Evolutionary conservation across 208 protist species (phyloP).

Genomic region (Leishmania lainsoni): DNA sequence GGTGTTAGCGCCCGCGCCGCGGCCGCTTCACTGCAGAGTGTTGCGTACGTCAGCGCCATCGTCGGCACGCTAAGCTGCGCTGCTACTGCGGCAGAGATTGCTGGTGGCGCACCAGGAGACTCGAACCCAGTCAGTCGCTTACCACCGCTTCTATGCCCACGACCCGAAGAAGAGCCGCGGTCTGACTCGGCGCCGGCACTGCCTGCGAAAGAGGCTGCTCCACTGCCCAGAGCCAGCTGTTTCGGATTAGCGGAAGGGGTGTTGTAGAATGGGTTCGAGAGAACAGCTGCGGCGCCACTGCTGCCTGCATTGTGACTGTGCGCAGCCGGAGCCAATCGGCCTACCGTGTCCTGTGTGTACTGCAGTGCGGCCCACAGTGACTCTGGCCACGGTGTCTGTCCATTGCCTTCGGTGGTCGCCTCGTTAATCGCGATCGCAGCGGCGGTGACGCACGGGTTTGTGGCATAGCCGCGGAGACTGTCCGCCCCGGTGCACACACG

Average conservation of each 20-base stretch:
- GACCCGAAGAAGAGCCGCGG: background rate
- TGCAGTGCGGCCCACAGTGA: slow-evolving; percentile 22
- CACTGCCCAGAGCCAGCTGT: slow-evolving; percentile 4
- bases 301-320: background rate
- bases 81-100: slow-evolving; percentile 6
- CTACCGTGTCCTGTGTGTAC: slow-evolving; percentile 29
- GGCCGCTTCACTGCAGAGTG: slow-evolving; percentile 51
- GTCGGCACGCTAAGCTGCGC: slow-evolving; percentile 48
- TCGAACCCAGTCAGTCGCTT: background rate
- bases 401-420: background rate
- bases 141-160: background rate
- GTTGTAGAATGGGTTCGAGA: slow-evolving; percentile 21
- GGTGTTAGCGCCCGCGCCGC: slow-evolving; percentile 50
- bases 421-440: slow-evolving; percentile 7
- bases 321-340: slow-evolving; percentile 5
- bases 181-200: slow-evolving; percentile 1
- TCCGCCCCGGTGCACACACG: slow-evolving; percentile 71
- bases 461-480: slow-evolving; percentile 60
- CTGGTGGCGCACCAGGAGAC: background rate
- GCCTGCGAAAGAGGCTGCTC: slow-evolving; percentile 1
- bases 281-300: slow-evolving; percentile 4
- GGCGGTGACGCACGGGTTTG: slow-evolving; percentile 50
- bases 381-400: slow-evolving; percentile 31
- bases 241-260: slow-evolving; percentile 16
- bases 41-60: slow-evolving; percentile 51